Percentiles rank a stretch among this genome's conserved stretches.
phyloP scores from a whole-genome alignment of 208 protist species.

The Trichomonas vaginalis region DNA sequence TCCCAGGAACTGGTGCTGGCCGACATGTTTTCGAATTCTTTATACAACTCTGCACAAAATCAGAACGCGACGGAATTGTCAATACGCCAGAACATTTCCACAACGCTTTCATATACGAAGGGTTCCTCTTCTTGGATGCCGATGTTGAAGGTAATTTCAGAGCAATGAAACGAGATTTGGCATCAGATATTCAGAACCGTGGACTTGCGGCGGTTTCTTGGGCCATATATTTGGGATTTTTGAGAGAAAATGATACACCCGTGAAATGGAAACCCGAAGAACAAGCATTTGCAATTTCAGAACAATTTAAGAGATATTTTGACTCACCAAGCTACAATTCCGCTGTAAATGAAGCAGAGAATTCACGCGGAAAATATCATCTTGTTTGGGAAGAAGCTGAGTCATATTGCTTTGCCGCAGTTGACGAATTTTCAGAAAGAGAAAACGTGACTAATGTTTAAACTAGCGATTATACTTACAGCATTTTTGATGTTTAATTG shows the following conservation, averaged over 20 bases:
- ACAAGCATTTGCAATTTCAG: neutral
- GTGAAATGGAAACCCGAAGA: neutral
- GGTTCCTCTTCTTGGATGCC: neutral
- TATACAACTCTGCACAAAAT: too few relatives aligned
- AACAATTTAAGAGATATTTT: neutral
- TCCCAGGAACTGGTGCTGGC: neutral
- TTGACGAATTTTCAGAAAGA: neutral
- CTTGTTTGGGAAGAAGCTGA: neutral
- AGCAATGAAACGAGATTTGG: neutral
- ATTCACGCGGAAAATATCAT: neutral
- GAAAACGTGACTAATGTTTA: neutral
- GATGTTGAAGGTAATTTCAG: neutral
- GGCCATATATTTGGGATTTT: neutral
- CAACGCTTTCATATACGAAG: neutral
- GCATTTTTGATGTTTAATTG: too few relatives aligned
- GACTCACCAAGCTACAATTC: neutral
- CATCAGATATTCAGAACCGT: neutral
- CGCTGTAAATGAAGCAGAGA: neutral
- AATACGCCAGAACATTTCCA: conserved; percentile 8
- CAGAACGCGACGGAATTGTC: neutral
- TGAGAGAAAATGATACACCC: neutral
- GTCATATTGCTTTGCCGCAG: neutral
- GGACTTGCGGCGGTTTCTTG: neutral
- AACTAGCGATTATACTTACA: too few relatives aligned
- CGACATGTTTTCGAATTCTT: neutral